These are phyloP conservation scores for Acanthamoeba healyi DNA, from an alignment of 208 protist species.

Conservation along the genomic window DNA sequence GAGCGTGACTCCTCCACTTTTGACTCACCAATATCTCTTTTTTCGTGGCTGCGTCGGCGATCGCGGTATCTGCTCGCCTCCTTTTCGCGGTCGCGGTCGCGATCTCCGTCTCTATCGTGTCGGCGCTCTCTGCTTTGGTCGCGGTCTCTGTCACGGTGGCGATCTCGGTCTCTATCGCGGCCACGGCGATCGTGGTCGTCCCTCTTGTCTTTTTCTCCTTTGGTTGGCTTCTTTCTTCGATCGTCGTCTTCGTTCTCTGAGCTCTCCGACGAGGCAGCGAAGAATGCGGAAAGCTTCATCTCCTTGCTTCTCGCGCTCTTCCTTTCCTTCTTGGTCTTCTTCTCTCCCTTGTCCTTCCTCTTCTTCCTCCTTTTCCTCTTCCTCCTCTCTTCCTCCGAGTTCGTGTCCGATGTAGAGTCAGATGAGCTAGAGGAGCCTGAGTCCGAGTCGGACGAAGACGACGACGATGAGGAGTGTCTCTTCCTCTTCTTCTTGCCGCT, in stretches of 20 bases:
- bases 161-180: background rate
- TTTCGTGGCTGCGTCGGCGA: no score
- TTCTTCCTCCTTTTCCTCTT: background rate
- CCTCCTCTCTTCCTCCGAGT: background rate
- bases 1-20: no score
- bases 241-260: background rate
- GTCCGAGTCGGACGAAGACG: constrained; percentile 10
- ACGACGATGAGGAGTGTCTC: background rate
- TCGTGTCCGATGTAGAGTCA: background rate
- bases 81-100: background rate
- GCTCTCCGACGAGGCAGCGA: background rate
- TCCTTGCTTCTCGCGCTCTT: background rate
- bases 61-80: no score
- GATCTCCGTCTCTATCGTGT: background rate
- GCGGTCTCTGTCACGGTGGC: background rate
- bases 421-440: background rate
- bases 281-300: constrained; percentile 49
- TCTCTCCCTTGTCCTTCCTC: background rate
- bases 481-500: constrained; percentile 7
- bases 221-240: background rate
- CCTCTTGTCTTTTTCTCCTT: background rate
- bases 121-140: background rate
- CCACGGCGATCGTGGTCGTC: background rate
- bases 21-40: no score
- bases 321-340: background rate